Evolutionary conservation across 192 early-diverging fungal genomes (phyloP).

Genomic region (Linnemannia zychae): DNA sequence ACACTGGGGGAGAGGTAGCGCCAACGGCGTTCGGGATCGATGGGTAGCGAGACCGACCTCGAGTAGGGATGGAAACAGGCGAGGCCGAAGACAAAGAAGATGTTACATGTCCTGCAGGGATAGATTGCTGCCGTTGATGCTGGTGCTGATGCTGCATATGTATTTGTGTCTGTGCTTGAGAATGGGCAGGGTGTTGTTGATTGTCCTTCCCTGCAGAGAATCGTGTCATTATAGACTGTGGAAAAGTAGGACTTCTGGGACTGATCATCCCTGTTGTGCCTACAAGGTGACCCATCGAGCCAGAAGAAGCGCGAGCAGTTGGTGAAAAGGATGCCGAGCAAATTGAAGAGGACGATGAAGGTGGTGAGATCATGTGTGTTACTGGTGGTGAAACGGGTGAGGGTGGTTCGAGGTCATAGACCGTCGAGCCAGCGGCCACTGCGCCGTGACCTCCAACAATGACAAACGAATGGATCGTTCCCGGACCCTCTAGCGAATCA

Average conservation of each 20-base stretch:
- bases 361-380: background rate
- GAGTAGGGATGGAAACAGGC: slow-evolving; percentile 14
- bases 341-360: background rate
- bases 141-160: background rate
- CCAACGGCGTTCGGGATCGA: background rate
- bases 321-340: background rate
- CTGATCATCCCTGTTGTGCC: background rate
- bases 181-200: background rate
- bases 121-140: background rate
- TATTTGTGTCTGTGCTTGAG: background rate
- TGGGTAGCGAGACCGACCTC: slow-evolving; percentile 1
- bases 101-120: slow-evolving; percentile 1
- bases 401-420: slow-evolving; percentile 19
- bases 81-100: background rate
- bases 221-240: slow-evolving; percentile 3
- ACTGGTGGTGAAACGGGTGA: slow-evolving; percentile 9
- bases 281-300: background rate
- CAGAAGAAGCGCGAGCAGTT: background rate
- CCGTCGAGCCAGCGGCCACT: slow-evolving; percentile 17
- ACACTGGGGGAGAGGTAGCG: background rate
- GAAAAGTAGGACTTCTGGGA: background rate
- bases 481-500: background rate
- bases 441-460: slow-evolving; percentile 33
- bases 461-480: slow-evolving; percentile 20
- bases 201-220: background rate